Evolutionary conservation across 768 basidiomycete species (phyloP).

Genomic region (Porpolomopsis calyptriformis): DNA sequence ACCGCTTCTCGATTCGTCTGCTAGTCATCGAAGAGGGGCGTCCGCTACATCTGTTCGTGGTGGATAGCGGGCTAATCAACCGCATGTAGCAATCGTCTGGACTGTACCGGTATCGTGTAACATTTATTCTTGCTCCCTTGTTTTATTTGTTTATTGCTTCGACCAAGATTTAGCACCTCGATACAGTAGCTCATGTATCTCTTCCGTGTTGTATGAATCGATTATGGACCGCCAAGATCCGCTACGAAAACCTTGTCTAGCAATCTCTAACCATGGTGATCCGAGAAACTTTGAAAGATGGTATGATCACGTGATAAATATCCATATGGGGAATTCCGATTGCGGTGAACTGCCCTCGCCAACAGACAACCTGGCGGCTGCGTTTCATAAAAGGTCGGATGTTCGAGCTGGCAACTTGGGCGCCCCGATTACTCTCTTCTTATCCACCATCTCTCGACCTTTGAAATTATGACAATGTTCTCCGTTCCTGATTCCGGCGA

Average conservation of each 20-base stretch:
- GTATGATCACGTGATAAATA: background rate
- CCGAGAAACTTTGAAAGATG: background rate
- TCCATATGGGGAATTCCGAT: background rate
- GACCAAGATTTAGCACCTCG: background rate
- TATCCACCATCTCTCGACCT: background rate
- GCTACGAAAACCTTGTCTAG: background rate
- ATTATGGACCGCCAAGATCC: background rate
- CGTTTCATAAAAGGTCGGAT: background rate
- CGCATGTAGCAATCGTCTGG: conserved; percentile 17
- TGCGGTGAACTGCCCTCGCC: too few relatives aligned
- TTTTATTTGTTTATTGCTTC: background rate
- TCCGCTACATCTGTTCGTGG: conserved; percentile 42
- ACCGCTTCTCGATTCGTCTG: conserved; percentile 31
- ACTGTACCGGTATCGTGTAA: conserved; percentile 2
- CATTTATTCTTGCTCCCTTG: conserved; percentile 7
- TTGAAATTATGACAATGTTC: conserved; percentile 7
- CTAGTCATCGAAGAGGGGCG: conserved; percentile 41
- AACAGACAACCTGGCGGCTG: background rate
- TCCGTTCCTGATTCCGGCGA: conserved; percentile 58
- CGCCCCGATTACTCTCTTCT: conserved; percentile 9
- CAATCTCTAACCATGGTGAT: background rate
- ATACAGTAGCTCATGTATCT: background rate
- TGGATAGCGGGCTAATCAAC: conserved; percentile 24
- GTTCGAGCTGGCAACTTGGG: conserved; percentile 8
- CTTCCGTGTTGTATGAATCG: background rate